Percentiles rank a stretch among this genome's conserved stretches.
These are phyloP conservation scores for Coniophora puteana DNA, from an alignment of 1,284 basidiomycete species.

Conservation along the genomic window DNA sequence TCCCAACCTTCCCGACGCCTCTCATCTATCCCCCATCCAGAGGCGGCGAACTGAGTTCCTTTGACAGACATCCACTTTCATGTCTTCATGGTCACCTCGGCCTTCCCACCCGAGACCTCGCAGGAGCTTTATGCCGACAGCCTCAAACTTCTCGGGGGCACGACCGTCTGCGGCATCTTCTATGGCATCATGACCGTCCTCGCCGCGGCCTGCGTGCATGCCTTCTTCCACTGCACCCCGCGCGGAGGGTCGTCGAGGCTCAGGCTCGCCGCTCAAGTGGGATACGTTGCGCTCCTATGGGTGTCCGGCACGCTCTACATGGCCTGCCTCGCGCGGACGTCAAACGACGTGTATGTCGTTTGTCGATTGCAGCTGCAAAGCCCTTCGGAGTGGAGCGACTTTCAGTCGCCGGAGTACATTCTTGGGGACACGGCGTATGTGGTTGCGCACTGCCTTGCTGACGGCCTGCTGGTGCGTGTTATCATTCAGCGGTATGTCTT, in stretches of 20 bases:
- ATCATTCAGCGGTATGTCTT: too few species aligned
- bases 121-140: too few species aligned
- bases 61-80: too few species aligned
- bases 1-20: too few species aligned
- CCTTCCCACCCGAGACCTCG: too few species aligned
- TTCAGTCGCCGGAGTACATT: slow-evolving; percentile 5
- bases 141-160: too few species aligned
- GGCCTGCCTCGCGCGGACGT: slow-evolving; percentile 11
- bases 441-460: slow-evolving; percentile 21
- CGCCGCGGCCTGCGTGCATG: too few species aligned
- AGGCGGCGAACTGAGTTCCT: too few species aligned
- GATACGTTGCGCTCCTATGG: slow-evolving; percentile 17
- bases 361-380: slow-evolving; percentile 21
- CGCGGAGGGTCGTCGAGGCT: background rate
- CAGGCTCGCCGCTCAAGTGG: background rate
- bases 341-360: slow-evolving; percentile 20
- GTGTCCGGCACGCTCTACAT: slow-evolving; percentile 19
- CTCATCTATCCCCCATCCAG: too few species aligned
- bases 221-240: too few species aligned
- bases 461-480: slow-evolving; percentile 21
- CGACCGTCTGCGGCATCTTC: too few species aligned
- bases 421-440: slow-evolving; percentile 16
- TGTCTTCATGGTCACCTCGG: background rate
- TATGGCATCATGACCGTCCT: too few species aligned
- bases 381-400: slow-evolving; percentile 14